phyloP scores from a whole-genome alignment of 495 filamentous ascomycete species.

The Talaromyces ruber region DNA sequence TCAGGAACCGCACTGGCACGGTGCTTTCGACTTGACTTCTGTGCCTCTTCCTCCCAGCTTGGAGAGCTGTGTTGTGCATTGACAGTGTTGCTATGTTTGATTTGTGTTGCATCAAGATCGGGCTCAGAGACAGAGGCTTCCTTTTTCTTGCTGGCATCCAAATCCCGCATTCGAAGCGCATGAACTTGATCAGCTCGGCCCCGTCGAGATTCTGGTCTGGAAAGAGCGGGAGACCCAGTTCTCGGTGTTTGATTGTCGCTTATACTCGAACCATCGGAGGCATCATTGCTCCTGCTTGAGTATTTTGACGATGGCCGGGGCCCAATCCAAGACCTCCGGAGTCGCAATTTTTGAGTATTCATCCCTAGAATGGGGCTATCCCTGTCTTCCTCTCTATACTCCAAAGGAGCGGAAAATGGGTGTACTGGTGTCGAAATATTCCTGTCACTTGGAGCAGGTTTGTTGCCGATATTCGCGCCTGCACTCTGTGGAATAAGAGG shows the following conservation, averaged over 20 bases:
- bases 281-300: conserved; percentile 1
- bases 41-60: background rate
- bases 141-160: conserved; percentile 6
- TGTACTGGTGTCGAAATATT: background rate
- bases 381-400: background rate
- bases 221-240: background rate
- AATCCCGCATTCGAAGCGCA: conserved; percentile 17
- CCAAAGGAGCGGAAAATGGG: background rate
- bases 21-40: background rate
- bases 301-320: background rate
- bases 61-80: background rate
- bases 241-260: conserved; percentile 1
- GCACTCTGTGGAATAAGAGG: conserved; percentile 3
- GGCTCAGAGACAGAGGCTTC: conserved; percentile 8
- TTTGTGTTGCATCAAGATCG: background rate
- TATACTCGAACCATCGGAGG: background rate
- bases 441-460: background rate
- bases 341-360: background rate
- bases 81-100: background rate
- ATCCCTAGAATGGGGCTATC: conserved; percentile 2
- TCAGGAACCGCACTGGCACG: background rate
- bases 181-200: conserved; percentile 18
- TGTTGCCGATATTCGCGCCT: background rate
- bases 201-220: conserved; percentile 6
- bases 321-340: conserved; percentile 4